Conservation (phyloP, 257 asterid species). For the Anisodus acutangulus region DNA sequence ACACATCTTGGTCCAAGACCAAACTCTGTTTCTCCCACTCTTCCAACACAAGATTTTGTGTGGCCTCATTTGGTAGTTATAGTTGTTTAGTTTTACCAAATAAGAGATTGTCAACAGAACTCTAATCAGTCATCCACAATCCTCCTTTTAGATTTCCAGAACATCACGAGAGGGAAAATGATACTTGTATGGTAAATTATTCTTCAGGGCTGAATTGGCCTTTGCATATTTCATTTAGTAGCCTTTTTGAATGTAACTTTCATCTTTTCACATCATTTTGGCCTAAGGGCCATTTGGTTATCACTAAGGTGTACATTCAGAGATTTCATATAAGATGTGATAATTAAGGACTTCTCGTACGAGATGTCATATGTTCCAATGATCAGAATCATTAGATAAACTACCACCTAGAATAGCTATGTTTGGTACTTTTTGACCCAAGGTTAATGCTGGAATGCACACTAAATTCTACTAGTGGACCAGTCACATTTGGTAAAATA, state of each 20-base stretch:
- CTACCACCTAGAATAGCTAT: background rate
- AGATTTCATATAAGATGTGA: background rate
- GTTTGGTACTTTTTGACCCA: background rate
- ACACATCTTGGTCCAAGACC: constrained; percentile 8
- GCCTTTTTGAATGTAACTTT: background rate
- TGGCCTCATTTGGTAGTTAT: background rate
- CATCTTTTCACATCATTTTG: background rate
- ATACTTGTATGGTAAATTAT: background rate
- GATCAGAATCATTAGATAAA: background rate
- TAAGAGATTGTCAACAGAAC: background rate
- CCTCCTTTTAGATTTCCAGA: background rate
- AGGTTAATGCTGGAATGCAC: background rate
- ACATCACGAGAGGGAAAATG: background rate
- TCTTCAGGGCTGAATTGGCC: background rate
- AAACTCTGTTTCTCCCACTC: background rate
- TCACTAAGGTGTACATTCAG: background rate
- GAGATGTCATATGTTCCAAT: background rate
- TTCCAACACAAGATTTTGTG: background rate
- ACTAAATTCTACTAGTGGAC: background rate
- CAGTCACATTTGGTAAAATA: background rate
- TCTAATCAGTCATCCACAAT: background rate
- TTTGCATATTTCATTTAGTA: background rate
- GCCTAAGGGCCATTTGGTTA: background rate
- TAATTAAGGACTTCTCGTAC: background rate
- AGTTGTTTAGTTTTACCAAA: background rate